Evolutionary conservation across 2,329 filamentous ascomycete species (phyloP), one percentile per base, ranked within the genome.

Genomic region (Neopestalotiopsis rosae): DNA sequence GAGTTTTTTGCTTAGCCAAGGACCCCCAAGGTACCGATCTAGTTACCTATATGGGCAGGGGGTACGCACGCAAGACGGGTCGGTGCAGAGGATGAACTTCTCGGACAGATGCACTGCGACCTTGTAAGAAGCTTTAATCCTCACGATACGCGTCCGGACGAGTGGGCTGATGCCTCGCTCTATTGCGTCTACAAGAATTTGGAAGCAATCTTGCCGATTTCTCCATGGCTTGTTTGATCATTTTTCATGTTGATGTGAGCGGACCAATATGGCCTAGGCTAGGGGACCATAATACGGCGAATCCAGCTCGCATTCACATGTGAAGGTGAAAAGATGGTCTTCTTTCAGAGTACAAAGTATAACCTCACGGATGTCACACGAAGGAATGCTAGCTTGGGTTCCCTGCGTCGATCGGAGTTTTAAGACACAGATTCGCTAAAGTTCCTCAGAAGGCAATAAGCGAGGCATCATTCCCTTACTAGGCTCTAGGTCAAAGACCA

Each of bases 61-160:
- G 14, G 32, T 38, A 38, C 38, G 61, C 20, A 63, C 30, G n/a
- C 28, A 40, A 14, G n/a, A 24, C 57, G 57, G 57, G 30, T 59
- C 57, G 57, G 24, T 59, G 30, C 24, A 40, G 32, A 62, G 59
- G 30, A 62, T 62, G 24, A 30, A 13, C 7, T 20, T 52, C 12
- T 20, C 59, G 32, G 59, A 38, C 30, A 62, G 32, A 62, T 62
- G 59, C 59, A 62, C 59, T 62, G 32, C 32, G 32, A 62, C 59
- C 59, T 61, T 40, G 34, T 4, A 34, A 38, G 20, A 42, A 40
- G 14, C 14, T 38, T 40, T 14, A n/a, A 34, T 38, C 12, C 13
- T 56, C 17, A 14, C 14, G 38, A 38, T 12, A 40, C 17, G 14
- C 14, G 13, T 38, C n/a, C 17, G 38, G 34, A 49, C 62, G 62